phyloP scores from a whole-genome alignment of 2,329 filamentous ascomycete species.

The Clarireedia sp. region DNA sequence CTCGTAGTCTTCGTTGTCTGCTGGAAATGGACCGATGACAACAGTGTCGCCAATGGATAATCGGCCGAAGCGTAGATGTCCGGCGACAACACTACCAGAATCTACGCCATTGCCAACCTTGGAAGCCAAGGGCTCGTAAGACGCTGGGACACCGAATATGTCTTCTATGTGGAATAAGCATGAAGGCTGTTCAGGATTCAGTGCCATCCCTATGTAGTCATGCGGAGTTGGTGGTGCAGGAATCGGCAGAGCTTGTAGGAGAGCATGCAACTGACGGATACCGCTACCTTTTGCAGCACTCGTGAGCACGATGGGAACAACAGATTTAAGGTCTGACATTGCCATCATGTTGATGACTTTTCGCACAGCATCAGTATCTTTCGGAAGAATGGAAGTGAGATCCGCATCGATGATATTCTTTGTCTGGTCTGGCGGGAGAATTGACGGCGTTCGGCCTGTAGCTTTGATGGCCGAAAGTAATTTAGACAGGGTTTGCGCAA shows the following conservation, averaged over 20 bases:
- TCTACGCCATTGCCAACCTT: slow-evolving; percentile 36
- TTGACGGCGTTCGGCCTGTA: slow-evolving; percentile 63
- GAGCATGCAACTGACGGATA: slow-evolving; percentile 71
- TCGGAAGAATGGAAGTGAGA: slow-evolving; percentile 46
- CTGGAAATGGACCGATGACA: slow-evolving; percentile 69
- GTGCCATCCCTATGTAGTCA: slow-evolving; percentile 43
- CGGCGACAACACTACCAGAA: slow-evolving; percentile 69
- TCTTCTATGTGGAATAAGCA: slow-evolving; percentile 87
- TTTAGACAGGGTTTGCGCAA: slow-evolving; percentile 64
- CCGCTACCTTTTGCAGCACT: slow-evolving; percentile 81
- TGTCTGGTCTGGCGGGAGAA: slow-evolving; percentile 55
- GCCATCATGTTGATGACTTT: slow-evolving; percentile 45
- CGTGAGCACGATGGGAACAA: slow-evolving; percentile 79
- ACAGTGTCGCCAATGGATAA: slow-evolving; percentile 72
- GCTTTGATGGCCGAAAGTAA: slow-evolving; percentile 72
- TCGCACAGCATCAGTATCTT: slow-evolving; percentile 51
- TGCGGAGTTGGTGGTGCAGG: slow-evolving; percentile 46
- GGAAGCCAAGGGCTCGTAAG: slow-evolving; percentile 42
- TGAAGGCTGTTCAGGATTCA: slow-evolving; percentile 52
- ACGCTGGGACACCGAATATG: slow-evolving; percentile 66
- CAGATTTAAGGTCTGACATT: slow-evolving; percentile 28
- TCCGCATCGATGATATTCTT: slow-evolving; percentile 38
- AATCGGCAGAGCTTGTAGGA: slow-evolving; percentile 69
- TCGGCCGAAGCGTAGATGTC: slow-evolving; percentile 71
- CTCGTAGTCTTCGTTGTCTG: slow-evolving; percentile 40